phyloP scores from a whole-genome alignment of 371 early-diverging fungal genomes.

The Blakeslea trispora region DNA sequence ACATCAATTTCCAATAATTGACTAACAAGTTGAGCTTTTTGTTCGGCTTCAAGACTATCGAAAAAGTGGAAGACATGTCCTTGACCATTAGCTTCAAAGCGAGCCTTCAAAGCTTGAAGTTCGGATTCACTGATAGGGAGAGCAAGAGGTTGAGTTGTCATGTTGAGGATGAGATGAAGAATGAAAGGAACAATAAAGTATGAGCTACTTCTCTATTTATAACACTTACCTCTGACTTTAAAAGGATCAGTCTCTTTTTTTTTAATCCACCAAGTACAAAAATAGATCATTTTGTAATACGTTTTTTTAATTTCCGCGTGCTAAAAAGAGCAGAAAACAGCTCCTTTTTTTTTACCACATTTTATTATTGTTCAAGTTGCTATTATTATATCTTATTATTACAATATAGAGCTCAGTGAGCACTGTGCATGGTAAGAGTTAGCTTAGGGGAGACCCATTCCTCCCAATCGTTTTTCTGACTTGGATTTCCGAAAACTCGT shows the following conservation, averaged over 20 bases:
- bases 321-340: background rate
- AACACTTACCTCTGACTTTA: conserved; percentile 16
- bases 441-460: conserved; percentile 30
- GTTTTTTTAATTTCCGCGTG: conserved; percentile 13
- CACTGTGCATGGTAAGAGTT: conserved; percentile 8
- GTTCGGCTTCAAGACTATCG: conserved; percentile 61
- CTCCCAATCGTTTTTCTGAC: conserved; percentile 22
- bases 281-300: conserved; percentile 2
- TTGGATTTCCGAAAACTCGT: conserved; percentile 22
- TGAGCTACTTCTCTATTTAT: conserved; percentile 22
- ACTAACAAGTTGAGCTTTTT: conserved; percentile 59
- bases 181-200: conserved; percentile 11
- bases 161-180: conserved; percentile 3
- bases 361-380: background rate
- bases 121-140: conserved; percentile 35
- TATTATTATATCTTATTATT: background rate
- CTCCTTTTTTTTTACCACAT: background rate
- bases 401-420: background rate
- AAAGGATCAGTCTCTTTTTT: conserved; percentile 16
- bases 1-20: conserved; percentile 80
- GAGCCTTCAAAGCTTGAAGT: conserved; percentile 56
- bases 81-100: conserved; percentile 80
- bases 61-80: conserved; percentile 88
- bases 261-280: conserved; percentile 1
- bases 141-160: conserved; percentile 28